Percentiles rank a stretch among this genome's conserved stretches.
Conservation (phyloP, 106 monocot species). For the Dioscorea zingiberensis region DNA sequence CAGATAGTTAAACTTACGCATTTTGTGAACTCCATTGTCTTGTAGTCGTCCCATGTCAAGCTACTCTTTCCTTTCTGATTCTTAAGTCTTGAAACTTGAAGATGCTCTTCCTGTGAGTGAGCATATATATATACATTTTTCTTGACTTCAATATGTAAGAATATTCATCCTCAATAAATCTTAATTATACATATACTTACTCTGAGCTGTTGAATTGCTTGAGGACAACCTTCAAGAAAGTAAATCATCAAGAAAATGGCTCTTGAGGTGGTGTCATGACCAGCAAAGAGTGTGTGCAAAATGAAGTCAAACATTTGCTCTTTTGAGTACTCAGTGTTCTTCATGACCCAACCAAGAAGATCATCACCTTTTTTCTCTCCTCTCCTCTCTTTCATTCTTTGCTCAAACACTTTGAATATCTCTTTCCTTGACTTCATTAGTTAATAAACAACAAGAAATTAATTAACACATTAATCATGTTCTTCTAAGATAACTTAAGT, state of each 20-base stretch:
- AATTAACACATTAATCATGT: too few relatives aligned
- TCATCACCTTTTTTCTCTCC: neutral
- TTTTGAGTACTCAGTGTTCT: conserved; percentile 10
- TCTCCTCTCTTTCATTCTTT: conserved; percentile 5
- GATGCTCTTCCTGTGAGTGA: conserved; percentile 1
- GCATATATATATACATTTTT: too few relatives aligned
- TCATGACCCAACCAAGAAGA: conserved; percentile 14
- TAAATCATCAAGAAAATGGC: conserved; percentile 16
- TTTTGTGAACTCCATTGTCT: conserved; percentile 1
- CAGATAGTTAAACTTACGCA: neutral
- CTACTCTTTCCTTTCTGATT: neutral
- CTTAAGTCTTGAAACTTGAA: neutral
- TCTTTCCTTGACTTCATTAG: conserved; percentile 8
- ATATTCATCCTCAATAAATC: too few relatives aligned
- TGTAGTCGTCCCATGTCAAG: conserved; percentile 3
- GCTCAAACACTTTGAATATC: neutral
- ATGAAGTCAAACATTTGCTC: conserved; percentile 14
- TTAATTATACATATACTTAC: too few relatives aligned
- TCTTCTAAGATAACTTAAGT: too few relatives aligned
- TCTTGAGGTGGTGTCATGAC: conserved; percentile 22
- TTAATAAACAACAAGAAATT: too few relatives aligned
- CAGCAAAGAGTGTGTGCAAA: conserved; percentile 12
- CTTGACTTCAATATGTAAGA: too few relatives aligned
- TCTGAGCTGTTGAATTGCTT: conserved; percentile 7
- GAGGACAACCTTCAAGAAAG: conserved; percentile 19